Evolutionary conservation across 805 yeast genomes (phyloP).

Genomic region (Yamadazyma ubonensis): DNA sequence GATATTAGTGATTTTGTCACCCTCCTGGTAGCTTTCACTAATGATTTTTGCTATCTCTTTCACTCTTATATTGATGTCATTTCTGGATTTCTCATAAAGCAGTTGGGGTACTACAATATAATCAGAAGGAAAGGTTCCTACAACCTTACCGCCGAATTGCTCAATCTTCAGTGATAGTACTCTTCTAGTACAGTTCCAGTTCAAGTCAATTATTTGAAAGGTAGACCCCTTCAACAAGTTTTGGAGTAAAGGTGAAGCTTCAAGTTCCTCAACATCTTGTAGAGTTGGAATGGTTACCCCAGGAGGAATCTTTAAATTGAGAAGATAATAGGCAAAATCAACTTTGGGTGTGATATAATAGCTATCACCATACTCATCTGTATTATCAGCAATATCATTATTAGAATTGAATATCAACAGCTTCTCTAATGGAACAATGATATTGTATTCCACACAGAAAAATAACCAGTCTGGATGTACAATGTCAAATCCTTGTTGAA

Average conservation of each 20-base stretch:
- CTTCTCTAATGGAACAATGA: conserved; percentile 58
- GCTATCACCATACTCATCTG: conserved; percentile 68
- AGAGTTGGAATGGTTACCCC: background rate
- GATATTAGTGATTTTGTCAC: conserved; percentile 29
- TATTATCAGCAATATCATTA: conserved; percentile 28
- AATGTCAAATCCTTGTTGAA: conserved; percentile 53
- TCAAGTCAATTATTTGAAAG: conserved; percentile 28
- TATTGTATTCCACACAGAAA: conserved; percentile 52
- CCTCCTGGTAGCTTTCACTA: conserved; percentile 9
- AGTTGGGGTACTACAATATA: conserved; percentile 15
- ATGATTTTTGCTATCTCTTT: conserved; percentile 18
- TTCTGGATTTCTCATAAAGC: conserved; percentile 9
- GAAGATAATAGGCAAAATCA: conserved; percentile 8
- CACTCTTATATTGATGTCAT: conserved; percentile 8
- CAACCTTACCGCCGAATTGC: conserved; percentile 46
- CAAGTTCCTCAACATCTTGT: conserved; percentile 1
- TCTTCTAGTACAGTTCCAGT: conserved; percentile 7
- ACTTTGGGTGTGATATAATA: conserved; percentile 25
- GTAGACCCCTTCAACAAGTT: conserved; percentile 20
- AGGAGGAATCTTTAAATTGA: background rate
- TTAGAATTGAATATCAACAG: conserved; percentile 45
- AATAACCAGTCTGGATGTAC: conserved; percentile 70
- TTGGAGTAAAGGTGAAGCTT: conserved; percentile 4
- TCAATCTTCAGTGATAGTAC: conserved; percentile 28
- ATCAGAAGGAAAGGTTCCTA: conserved; percentile 7